A percentile compares a stretch with the other conserved stretches of the same genome.
Evolutionary conservation across 106 monocot species (phyloP).

Genomic region (Acorus gramineus): DNA sequence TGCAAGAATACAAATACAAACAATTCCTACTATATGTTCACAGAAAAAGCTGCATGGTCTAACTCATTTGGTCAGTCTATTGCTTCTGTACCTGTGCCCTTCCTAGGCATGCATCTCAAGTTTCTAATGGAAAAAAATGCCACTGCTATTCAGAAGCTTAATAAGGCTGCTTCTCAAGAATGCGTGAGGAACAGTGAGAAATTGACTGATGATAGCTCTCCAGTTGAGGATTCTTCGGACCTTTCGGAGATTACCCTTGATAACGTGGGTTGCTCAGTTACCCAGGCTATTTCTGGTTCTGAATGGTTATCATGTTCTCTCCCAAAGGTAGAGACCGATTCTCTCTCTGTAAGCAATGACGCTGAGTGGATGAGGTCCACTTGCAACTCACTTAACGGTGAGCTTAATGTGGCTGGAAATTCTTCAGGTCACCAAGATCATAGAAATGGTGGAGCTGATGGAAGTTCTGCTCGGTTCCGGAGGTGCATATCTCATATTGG

Average conservation of each 20-base stretch:
- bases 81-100: conserved; percentile 16
- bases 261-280: conserved; percentile 8
- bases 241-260: conserved; percentile 23
- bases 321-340: conserved; percentile 25
- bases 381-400: conserved; percentile 10
- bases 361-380: conserved; percentile 17
- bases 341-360: conserved; percentile 20
- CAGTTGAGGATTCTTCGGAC: conserved; percentile 29
- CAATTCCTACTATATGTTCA: conserved; percentile 10
- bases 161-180: conserved; percentile 6
- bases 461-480: neutral
- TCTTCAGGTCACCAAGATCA: conserved; percentile 7
- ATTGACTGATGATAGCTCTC: conserved; percentile 13
- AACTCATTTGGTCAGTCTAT: conserved; percentile 1
- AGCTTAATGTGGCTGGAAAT: conserved; percentile 4
- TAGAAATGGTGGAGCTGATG: conserved; percentile 12
- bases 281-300: conserved; percentile 12
- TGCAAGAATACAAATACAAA: no score
- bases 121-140: conserved; percentile 25
- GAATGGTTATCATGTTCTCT: conserved; percentile 4
- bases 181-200: conserved; percentile 19
- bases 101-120: conserved; percentile 32
- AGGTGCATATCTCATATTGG: neutral
- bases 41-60: conserved; percentile 8
- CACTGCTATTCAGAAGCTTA: conserved; percentile 7